phyloP scores from a whole-genome alignment of 129 eudicot genomes.

The Tagetes erecta region DNA sequence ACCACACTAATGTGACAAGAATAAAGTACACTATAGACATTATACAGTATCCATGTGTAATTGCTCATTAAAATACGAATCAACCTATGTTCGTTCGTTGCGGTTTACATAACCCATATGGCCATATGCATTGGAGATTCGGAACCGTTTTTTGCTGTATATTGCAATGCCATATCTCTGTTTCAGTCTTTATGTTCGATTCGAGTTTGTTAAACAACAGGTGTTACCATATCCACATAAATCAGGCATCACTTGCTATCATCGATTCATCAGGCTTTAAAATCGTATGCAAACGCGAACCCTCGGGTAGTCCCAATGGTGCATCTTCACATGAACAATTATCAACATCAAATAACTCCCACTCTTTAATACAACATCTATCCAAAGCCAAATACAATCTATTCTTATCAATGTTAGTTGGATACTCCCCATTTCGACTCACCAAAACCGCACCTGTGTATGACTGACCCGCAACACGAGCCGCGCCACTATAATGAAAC shows the following conservation, averaged over 20 bases:
- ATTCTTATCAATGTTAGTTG: slow-evolving; percentile 41
- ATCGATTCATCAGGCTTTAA: slow-evolving; percentile 17
- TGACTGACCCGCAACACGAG: slow-evolving; percentile 90
- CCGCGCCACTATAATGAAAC: slow-evolving; percentile 97
- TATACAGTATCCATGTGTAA: not conserved
- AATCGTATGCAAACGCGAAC: slow-evolving; percentile 59
- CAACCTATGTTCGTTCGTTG: not conserved
- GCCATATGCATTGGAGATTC: not conserved
- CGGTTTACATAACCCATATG: not conserved
- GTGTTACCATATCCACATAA: not conserved
- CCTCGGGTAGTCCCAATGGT: slow-evolving; percentile 79
- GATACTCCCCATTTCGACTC: slow-evolving; percentile 75
- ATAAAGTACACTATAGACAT: not conserved
- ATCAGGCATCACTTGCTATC: slow-evolving; percentile 17
- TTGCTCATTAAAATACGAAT: not conserved
- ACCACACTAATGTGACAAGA: not conserved
- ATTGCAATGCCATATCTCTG: not conserved
- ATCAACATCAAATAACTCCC: slow-evolving; percentile 89
- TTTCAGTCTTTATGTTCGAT: not conserved
- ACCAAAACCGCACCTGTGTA: slow-evolving; percentile 93
- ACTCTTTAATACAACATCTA: slow-evolving; percentile 68
- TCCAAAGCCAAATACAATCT: slow-evolving; percentile 59
- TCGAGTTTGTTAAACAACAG: not conserved
- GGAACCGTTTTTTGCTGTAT: not conserved
- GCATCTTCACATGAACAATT: slow-evolving; percentile 68